Evolutionary conservation across 73 alveolate genomes (phyloP).

Genomic region (Paramecium tetraurelia): DNA sequence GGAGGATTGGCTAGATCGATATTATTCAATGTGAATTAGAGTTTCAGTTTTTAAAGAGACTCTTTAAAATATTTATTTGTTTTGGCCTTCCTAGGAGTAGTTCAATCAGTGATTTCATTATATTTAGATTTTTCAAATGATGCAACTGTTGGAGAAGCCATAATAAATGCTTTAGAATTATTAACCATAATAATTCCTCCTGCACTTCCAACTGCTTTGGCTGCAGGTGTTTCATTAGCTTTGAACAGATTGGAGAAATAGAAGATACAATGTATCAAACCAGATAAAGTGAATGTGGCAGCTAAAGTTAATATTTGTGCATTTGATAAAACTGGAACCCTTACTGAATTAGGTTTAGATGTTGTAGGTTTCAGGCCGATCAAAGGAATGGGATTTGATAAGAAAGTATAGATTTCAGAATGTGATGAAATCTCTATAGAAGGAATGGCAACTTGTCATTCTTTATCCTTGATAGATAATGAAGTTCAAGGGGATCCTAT

Average conservation of each 20-base stretch:
- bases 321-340: slow-evolving; percentile 92
- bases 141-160: slow-evolving; percentile 12
- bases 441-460: slow-evolving; percentile 86
- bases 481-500: slow-evolving; percentile 90
- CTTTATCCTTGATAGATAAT: slow-evolving; percentile 66
- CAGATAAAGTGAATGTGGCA: slow-evolving; percentile 84
- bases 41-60: slow-evolving; percentile 74
- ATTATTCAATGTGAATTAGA: slow-evolving; percentile 71
- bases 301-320: slow-evolving; percentile 76
- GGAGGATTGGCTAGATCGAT: slow-evolving; percentile 96
- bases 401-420: slow-evolving; percentile 24
- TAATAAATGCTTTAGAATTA: slow-evolving; percentile 61
- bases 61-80: slow-evolving; percentile 63
- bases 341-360: slow-evolving; percentile 84
- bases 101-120: slow-evolving; percentile 36
- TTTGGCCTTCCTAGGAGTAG: slow-evolving; percentile 53
- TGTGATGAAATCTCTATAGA: slow-evolving; percentile 55
- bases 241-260: slow-evolving; percentile 72
- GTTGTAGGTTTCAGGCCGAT: slow-evolving; percentile 70
- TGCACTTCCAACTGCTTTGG: slow-evolving; percentile 76
- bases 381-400: slow-evolving; percentile 42
- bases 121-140: slow-evolving; percentile 46
- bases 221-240: slow-evolving; percentile 72
- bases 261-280: slow-evolving; percentile 80
- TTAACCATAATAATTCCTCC: slow-evolving; percentile 80